These are phyloP conservation scores for Conidiobolus incongruus DNA, from an alignment of 371 early-diverging fungal genomes.

Conservation along the genomic window DNA sequence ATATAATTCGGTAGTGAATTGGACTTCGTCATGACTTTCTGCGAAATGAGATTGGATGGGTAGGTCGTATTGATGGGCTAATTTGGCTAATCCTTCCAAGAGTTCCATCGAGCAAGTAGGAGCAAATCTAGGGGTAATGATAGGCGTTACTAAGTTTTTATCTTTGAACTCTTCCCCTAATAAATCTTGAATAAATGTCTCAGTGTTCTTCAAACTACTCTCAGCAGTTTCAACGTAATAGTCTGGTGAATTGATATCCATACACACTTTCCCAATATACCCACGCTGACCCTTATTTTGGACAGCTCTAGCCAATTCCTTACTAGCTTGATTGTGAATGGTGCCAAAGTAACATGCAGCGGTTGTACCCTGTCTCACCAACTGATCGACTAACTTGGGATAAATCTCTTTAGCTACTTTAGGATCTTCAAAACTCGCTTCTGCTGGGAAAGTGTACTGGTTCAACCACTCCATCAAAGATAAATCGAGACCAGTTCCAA, in stretches of 20 bases:
- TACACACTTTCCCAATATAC: slow-evolving; percentile 82
- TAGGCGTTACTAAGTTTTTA: slow-evolving; percentile 28
- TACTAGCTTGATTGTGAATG: slow-evolving; percentile 49
- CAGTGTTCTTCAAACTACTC: slow-evolving; percentile 37
- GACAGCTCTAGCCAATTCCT: slow-evolving; percentile 41
- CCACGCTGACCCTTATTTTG: slow-evolving; percentile 62
- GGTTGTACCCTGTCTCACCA: slow-evolving; percentile 57
- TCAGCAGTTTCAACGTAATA: slow-evolving; percentile 42
- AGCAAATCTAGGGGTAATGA: slow-evolving; percentile 79
- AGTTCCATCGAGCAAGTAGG: slow-evolving; percentile 48
- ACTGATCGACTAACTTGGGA: slow-evolving; percentile 28
- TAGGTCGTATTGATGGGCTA: slow-evolving; percentile 39
- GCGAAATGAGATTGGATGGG: slow-evolving; percentile 69
- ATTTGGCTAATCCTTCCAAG: slow-evolving; percentile 32
- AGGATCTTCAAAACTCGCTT: slow-evolving; percentile 35
- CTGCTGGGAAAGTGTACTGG: slow-evolving; percentile 66
- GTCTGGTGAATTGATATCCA: slow-evolving; percentile 71
- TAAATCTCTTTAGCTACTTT: slow-evolving; percentile 41
- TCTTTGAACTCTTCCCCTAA: slow-evolving; percentile 5
- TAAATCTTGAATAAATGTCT: slow-evolving; percentile 36
- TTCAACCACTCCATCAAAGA: slow-evolving; percentile 78
- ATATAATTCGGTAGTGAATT: slow-evolving; percentile 38
- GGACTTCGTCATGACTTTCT: slow-evolving; percentile 58
- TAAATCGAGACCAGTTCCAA: slow-evolving; percentile 70
- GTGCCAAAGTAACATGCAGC: slow-evolving; percentile 82